phyloP scores from a whole-genome alignment of 164 flowering plant genomes.

The Platanus orientalis region DNA sequence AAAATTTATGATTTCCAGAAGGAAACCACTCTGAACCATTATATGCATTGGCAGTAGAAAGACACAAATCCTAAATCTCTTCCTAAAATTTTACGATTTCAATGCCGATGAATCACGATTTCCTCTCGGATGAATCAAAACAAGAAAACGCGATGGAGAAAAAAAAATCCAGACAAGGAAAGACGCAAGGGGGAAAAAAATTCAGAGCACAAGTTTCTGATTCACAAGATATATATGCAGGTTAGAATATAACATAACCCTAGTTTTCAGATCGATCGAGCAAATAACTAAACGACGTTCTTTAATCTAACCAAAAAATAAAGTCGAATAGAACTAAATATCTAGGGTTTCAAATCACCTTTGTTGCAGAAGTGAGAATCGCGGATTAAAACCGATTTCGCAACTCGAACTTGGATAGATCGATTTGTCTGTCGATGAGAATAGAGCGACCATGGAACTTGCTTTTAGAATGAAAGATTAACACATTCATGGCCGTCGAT shows the following conservation, averaged over 20 bases:
- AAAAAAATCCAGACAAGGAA: neutral
- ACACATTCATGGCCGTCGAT: slow-evolving; percentile 20
- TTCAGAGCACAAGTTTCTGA: neutral
- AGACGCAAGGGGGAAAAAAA: neutral
- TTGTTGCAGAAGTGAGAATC: neutral
- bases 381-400: neutral
- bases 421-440: neutral
- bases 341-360: slow-evolving; percentile 4
- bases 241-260: neutral
- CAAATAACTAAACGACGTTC: neutral
- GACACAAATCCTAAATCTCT: neutral
- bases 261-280: slow-evolving; percentile 2
- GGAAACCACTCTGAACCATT: too few species aligned
- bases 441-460: slow-evolving; percentile 6
- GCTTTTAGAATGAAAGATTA: neutral
- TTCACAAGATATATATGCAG: neutral
- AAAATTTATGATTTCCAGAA: too few species aligned
- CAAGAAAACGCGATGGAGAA: neutral
- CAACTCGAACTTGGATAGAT: neutral
- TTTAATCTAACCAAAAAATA: neutral
- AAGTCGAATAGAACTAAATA: neutral
- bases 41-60: too few species aligned
- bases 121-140: neutral
- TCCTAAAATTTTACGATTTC: neutral
- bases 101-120: neutral